These are phyloP conservation scores for Apiospora saccharicola DNA, from an alignment of 2,329 filamentous ascomycete genomes.

Conservation along the genomic window DNA sequence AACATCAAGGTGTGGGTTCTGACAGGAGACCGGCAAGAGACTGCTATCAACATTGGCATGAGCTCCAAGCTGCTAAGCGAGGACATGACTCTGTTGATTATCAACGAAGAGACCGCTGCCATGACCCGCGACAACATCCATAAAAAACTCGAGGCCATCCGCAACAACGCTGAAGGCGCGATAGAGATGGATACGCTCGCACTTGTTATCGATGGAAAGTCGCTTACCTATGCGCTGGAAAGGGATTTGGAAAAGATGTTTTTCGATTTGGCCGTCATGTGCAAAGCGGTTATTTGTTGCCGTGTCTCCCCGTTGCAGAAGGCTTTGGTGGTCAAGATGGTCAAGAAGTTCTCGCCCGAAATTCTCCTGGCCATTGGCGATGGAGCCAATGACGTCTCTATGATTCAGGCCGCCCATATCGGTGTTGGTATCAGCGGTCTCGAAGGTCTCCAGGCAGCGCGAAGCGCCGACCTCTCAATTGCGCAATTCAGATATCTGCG, in stretches of 20 bases:
- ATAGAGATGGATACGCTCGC: slow-evolving; percentile 88
- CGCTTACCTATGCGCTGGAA: slow-evolving; percentile 90
- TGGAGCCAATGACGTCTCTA: slow-evolving; percentile 98
- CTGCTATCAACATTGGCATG: slow-evolving; percentile 99
- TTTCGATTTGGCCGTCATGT: slow-evolving; percentile 90
- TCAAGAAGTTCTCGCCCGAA: slow-evolving; percentile 90
- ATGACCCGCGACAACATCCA: slow-evolving; percentile 87
- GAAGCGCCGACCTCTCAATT: slow-evolving; percentile 94
- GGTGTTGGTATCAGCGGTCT: slow-evolving; percentile 97
- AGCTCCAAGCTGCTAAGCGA: slow-evolving; percentile 98
- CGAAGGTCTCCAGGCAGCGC: slow-evolving; percentile 94
- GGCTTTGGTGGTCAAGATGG: slow-evolving; percentile 95
- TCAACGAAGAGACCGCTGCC: slow-evolving; percentile 85
- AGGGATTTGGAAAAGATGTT: slow-evolving; percentile 94
- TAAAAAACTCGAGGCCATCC: slow-evolving; percentile 92
- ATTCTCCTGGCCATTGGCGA: slow-evolving; percentile 96
- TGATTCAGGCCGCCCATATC: slow-evolving; percentile 99
- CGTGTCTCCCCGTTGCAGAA: slow-evolving; percentile 98
- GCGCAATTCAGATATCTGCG: slow-evolving; percentile 94
- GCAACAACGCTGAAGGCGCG: slow-evolving; percentile 78
- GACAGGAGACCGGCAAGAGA: slow-evolving; percentile 97
- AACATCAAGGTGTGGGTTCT: slow-evolving; percentile 99
- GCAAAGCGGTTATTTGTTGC: slow-evolving; percentile 98
- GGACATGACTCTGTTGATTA: slow-evolving; percentile 96
- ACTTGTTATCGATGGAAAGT: slow-evolving; percentile 95